Evolutionary conservation across 169 alveolate species (phyloP).

Genomic region (Cryptosporidium tyzzeri): DNA sequence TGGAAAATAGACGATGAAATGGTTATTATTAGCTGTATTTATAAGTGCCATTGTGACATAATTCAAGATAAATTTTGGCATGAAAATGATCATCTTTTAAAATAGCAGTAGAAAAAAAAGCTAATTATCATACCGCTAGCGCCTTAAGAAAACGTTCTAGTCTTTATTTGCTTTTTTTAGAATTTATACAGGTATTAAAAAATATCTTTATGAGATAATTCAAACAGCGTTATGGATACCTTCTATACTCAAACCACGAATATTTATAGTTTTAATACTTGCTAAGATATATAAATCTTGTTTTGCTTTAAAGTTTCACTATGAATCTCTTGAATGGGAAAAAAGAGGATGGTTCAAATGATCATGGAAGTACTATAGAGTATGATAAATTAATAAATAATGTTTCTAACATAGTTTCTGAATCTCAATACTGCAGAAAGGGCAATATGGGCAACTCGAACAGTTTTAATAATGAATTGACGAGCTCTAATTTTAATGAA

Average conservation of each 20-base stretch:
- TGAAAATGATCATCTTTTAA: constrained; percentile 38
- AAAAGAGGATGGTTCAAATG: neutral
- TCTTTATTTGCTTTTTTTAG: constrained; percentile 1
- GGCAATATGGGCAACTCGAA: too few relatives aligned
- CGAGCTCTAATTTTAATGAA: constrained; percentile 24
- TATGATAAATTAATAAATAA: neutral
- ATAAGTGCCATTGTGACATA: constrained; percentile 41
- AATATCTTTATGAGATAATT: neutral
- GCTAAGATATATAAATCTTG: neutral
- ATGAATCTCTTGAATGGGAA: neutral
- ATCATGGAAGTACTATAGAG: neutral
- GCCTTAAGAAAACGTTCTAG: constrained; percentile 3
- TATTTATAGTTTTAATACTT: neutral
- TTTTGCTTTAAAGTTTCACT: neutral
- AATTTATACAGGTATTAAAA: neutral
- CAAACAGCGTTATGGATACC: neutral
- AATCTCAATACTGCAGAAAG: neutral
- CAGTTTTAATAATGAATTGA: neutral
- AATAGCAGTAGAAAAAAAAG: neutral
- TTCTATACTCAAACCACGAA: neutral
- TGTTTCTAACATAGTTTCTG: constrained; percentile 11
- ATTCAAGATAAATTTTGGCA: constrained; percentile 63
- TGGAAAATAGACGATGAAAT: constrained; percentile 25
- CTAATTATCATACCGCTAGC: neutral
- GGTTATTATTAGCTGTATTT: constrained; percentile 10